Evolutionary conservation across 352 stramenopile genomes (phyloP).

Genomic region (Globisporangium sylvaticum): DNA sequence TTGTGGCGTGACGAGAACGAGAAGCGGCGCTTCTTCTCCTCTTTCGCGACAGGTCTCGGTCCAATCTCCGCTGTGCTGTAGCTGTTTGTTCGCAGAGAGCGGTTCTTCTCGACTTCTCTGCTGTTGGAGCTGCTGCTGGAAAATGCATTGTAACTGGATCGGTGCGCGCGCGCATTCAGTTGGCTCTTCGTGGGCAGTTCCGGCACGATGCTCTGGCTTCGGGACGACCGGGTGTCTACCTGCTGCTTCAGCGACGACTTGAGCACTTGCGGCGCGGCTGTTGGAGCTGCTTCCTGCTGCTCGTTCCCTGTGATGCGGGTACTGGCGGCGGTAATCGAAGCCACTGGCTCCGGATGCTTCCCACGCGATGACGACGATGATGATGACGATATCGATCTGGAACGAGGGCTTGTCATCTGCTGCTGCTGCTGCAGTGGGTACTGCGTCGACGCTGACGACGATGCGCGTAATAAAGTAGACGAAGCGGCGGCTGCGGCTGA

Average conservation of each 20-base stretch:
- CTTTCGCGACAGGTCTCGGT: constrained; percentile 4
- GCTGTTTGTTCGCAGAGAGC: constrained; percentile 12
- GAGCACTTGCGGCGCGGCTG: neutral
- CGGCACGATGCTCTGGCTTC: constrained; percentile 16
- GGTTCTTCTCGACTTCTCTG: constrained; percentile 2
- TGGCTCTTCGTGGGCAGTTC: constrained; percentile 14
- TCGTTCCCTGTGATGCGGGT: neutral
- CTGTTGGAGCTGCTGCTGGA: constrained; percentile 8
- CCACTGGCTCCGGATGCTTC: neutral
- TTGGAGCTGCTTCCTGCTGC: neutral
- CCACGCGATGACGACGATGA: neutral
- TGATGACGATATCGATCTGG: neutral
- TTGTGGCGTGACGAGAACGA: constrained; percentile 39
- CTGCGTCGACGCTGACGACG: neutral
- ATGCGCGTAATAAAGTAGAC: constrained; percentile 3
- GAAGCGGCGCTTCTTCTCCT: constrained; percentile 38
- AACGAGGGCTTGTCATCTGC: neutral
- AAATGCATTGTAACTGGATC: constrained; percentile 9
- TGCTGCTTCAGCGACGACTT: constrained; percentile 13
- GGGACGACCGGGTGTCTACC: neutral
- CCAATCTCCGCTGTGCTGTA: constrained; percentile 6
- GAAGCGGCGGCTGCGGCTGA: neutral
- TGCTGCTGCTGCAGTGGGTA: neutral
- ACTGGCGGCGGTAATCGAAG: neutral
- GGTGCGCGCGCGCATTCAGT: constrained; percentile 4